Percentiles rank a stretch among this genome's conserved stretches.
Conservation (phyloP, 2,329 filamentous ascomycete genomes). For the Diaporthe sp. region DNA sequence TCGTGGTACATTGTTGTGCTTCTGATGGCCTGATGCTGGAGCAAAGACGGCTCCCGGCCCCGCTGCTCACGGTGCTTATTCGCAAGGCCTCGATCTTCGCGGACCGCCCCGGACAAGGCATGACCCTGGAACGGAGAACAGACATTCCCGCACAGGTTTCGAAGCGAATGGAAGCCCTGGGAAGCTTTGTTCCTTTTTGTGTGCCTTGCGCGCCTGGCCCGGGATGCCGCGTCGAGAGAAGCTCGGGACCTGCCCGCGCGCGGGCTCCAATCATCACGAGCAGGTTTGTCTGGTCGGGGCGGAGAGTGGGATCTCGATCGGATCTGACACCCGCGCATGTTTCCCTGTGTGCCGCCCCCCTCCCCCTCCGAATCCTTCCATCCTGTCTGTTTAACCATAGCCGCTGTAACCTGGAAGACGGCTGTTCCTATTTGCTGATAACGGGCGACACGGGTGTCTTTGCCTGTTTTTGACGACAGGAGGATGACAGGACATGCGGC, state of each 20-base stretch:
- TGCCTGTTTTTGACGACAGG: too few relatives aligned
- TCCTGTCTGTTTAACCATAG: constrained; percentile 7
- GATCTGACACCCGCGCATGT: constrained; percentile 12
- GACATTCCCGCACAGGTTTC: background rate
- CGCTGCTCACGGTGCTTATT: background rate
- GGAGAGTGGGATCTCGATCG: constrained; percentile 24
- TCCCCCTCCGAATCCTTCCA: background rate
- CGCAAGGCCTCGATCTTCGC: constrained; percentile 14
- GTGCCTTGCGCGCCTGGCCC: background rate
- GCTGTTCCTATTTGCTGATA: background rate
- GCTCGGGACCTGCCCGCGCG: constrained; percentile 22
- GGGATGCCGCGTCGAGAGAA: background rate
- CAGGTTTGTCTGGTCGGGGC: background rate
- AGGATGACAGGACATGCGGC: background rate
- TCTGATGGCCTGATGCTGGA: constrained; percentile 17
- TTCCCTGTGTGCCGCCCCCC: background rate
- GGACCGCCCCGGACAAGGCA: constrained; percentile 24
- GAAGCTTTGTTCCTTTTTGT: background rate
- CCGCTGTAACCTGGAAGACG: background rate
- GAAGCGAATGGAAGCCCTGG: background rate
- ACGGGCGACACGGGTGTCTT: background rate
- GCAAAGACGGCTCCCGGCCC: background rate
- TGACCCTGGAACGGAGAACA: background rate
- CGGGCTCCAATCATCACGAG: constrained; percentile 15
- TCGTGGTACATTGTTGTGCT: background rate